Conservation (phyloP, 176 grass and related monocot genomes). For the Tillandsia leiboldiana region DNA sequence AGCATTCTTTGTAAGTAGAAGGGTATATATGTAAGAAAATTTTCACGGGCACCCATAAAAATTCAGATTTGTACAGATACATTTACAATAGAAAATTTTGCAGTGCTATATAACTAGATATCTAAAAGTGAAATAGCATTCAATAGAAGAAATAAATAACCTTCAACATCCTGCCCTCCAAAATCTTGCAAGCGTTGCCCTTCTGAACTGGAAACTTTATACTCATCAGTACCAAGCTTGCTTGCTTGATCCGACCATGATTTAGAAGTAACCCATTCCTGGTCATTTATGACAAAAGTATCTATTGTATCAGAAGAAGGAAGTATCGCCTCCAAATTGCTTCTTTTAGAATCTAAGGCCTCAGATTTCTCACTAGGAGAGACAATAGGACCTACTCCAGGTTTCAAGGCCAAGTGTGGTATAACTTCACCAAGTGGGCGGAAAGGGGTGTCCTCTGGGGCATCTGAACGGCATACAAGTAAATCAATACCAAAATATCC, state of each 20-base stretch:
- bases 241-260: slow-evolving; percentile 13
- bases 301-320: slow-evolving; percentile 15
- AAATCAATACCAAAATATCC: slow-evolving; percentile 88
- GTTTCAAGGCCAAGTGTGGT: slow-evolving; percentile 60
- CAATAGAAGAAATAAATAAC: slow-evolving; percentile 27
- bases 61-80: neutral
- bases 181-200: slow-evolving; percentile 30
- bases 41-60: neutral
- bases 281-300: slow-evolving; percentile 34
- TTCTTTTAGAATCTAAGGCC: slow-evolving; percentile 35
- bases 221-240: slow-evolving; percentile 29
- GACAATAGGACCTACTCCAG: slow-evolving; percentile 12
- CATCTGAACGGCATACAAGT: slow-evolving; percentile 60
- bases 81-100: slow-evolving; percentile 8
- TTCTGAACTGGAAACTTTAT: slow-evolving; percentile 21
- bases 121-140: neutral
- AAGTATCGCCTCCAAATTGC: slow-evolving; percentile 29
- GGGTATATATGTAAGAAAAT: neutral
- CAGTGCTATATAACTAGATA: slow-evolving; percentile 1
- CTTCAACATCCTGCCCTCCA: slow-evolving; percentile 45
- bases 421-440: slow-evolving; percentile 66
- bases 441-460: slow-evolving; percentile 64
- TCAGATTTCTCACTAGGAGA: slow-evolving; percentile 25
- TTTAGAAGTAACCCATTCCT: slow-evolving; percentile 3
- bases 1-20: too few relatives aligned